Evolutionary conservation across 2,329 filamentous ascomycete genomes (phyloP).

Genomic region (Grosmannia penicillata): DNA sequence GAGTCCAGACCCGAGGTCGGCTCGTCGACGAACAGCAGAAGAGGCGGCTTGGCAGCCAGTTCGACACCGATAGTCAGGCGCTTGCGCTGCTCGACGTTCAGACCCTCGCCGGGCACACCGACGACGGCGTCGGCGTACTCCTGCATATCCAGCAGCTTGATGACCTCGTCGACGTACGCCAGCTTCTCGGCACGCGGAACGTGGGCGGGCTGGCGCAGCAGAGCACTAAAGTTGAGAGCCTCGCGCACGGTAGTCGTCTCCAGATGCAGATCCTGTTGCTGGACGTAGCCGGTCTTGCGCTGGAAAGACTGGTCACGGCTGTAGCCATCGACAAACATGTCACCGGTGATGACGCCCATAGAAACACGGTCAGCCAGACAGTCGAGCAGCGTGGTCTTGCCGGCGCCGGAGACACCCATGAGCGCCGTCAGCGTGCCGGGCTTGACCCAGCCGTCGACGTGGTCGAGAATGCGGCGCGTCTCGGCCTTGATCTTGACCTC

Average conservation of each 20-base stretch:
- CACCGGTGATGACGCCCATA: constrained; percentile 77
- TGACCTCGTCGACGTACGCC: constrained; percentile 79
- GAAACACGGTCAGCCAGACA: constrained; percentile 73
- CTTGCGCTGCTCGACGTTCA: constrained; percentile 56
- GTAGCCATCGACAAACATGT: constrained; percentile 55
- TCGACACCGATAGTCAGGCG: constrained; percentile 87
- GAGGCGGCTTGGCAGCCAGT: constrained; percentile 75
- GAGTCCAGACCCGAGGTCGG: constrained; percentile 91
- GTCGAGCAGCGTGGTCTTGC: constrained; percentile 82
- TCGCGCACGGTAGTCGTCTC: constrained; percentile 76
- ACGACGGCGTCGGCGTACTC: constrained; percentile 83
- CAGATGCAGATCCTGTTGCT: constrained; percentile 83
- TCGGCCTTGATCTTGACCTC: constrained; percentile 66
- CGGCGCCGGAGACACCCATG: constrained; percentile 83
- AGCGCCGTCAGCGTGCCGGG: constrained; percentile 79
- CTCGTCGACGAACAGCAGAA: constrained; percentile 86
- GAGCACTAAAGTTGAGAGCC: constrained; percentile 70
- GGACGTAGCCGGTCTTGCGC: constrained; percentile 80
- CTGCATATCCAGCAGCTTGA: constrained; percentile 81
- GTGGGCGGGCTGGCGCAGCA: constrained; percentile 68
- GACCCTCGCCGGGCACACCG: constrained; percentile 76
- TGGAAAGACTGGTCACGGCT: constrained; percentile 73
- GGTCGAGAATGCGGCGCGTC: constrained; percentile 62
- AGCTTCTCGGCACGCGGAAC: constrained; percentile 67
- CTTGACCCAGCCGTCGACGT: constrained; percentile 88